Percentiles rank a stretch among this genome's conserved stretches.
Conservation (phyloP, 1,284 basidiomycete species). For the Rhizoctonia solani region DNA sequence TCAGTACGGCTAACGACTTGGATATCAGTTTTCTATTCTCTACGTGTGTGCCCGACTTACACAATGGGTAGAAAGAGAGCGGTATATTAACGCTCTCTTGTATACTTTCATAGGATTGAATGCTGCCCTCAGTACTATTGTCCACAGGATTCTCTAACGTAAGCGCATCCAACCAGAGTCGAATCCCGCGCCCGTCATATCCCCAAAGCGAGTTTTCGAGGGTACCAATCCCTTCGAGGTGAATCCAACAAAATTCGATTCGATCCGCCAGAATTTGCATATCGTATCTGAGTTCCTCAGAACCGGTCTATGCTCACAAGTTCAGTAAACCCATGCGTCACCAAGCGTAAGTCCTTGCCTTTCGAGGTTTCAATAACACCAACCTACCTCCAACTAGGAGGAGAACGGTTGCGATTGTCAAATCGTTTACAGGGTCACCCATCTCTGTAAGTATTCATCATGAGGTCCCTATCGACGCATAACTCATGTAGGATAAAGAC, state of each 20-base stretch:
- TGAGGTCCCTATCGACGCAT: slow-evolving; percentile 35
- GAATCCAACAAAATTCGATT: slow-evolving; percentile 99
- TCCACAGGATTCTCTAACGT: slow-evolving; percentile 67
- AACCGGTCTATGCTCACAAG: slow-evolving; percentile 59
- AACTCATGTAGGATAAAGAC: slow-evolving; percentile 42
- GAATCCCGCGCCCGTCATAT: slow-evolving; percentile 87
- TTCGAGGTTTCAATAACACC: slow-evolving; percentile 81
- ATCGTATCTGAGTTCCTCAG: slow-evolving; percentile 94
- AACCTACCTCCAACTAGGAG: slow-evolving; percentile 96
- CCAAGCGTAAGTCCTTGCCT: slow-evolving; percentile 51
- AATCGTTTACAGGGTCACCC: slow-evolving; percentile 92
- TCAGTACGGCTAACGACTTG: slow-evolving; percentile 74
- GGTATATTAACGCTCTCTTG: slow-evolving; percentile 91
- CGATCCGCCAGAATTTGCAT: slow-evolving; percentile 95
- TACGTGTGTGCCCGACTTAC: slow-evolving; percentile 56
- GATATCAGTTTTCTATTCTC: slow-evolving; percentile 30
- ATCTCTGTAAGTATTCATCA: slow-evolving; percentile 59
- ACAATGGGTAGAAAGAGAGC: slow-evolving; percentile 93
- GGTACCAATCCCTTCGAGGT: slow-evolving; percentile 87
- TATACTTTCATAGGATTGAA: slow-evolving; percentile 62
- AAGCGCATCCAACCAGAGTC: slow-evolving; percentile 94
- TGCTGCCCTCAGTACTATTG: slow-evolving; percentile 45
- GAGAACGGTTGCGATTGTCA: slow-evolving; percentile 91
- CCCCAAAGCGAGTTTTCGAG: slow-evolving; percentile 98
- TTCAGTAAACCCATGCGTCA: neutral